Percentiles rank a stretch among this genome's conserved stretches.
Conservation (phyloP, 441 rosid genomes). For the Aleurites moluccanus region DNA sequence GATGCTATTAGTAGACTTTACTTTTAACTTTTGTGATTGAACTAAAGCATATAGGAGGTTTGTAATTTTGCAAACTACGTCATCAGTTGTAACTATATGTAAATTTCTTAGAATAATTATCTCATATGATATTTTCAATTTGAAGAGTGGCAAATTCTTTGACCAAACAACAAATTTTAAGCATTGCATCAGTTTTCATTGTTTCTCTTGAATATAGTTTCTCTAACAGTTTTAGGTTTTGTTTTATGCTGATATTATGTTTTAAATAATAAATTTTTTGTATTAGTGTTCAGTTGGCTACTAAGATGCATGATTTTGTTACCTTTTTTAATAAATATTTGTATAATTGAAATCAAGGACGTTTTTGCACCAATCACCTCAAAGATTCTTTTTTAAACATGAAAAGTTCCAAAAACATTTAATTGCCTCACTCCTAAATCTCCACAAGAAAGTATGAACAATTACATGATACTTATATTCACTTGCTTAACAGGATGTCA, state of each 20-base stretch:
- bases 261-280: background rate
- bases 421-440: background rate
- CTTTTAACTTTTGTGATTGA: background rate
- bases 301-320: background rate
- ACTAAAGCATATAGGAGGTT: background rate
- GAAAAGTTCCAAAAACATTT: background rate
- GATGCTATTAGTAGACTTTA: background rate
- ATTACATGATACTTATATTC: background rate
- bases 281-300: background rate
- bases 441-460: background rate
- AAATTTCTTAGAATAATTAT: background rate
- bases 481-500: background rate
- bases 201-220: background rate
- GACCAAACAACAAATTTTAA: background rate
- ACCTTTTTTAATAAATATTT: too few species aligned
- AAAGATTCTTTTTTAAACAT: background rate
- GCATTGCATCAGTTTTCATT: background rate
- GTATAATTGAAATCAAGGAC: background rate
- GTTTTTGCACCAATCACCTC: background rate
- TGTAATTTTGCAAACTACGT: background rate
- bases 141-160: background rate
- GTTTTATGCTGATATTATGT: background rate
- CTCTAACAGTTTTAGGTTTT: background rate
- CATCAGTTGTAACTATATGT: background rate
- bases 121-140: background rate